Percentiles rank a stretch among this genome's conserved stretches.
Evolutionary conservation across 2,329 filamentous ascomycete genomes (phyloP).

Genomic region (Cordyceps cateniannulata): DNA sequence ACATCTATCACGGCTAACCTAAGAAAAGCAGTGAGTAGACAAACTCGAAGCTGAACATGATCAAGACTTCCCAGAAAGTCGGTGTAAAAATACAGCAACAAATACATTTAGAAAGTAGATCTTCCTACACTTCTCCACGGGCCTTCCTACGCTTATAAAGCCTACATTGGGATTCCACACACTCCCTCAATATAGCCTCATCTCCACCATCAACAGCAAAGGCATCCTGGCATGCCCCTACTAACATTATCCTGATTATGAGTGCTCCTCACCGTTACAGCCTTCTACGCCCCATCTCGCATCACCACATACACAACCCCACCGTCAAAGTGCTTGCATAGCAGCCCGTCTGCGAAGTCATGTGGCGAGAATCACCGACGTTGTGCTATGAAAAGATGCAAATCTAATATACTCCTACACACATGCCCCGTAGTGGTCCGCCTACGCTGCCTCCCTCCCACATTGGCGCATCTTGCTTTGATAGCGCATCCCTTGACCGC

Average conservation of each 20-base stretch:
- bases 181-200: not conserved
- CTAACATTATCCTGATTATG: not conserved
- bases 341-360: not conserved
- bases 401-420: not conserved
- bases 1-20: no score
- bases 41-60: no score
- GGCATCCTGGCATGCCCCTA: not conserved
- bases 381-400: not conserved
- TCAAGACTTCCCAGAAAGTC: no score
- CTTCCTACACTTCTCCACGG: no score
- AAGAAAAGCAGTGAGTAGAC: no score
- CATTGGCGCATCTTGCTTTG: not conserved
- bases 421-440: not conserved
- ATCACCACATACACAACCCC: not conserved
- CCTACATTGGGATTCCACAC: not conserved
- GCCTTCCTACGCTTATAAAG: no score
- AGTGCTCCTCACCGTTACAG: not conserved
- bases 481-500: slow-evolving; percentile 1
- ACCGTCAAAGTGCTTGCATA: slow-evolving; percentile 5
- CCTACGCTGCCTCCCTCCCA: not conserved
- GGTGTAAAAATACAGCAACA: no score
- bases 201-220: not conserved
- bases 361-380: not conserved
- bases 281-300: not conserved
- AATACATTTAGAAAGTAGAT: no score